Evolutionary conservation across 1,284 basidiomycete species (phyloP), one percentile per base, ranked within the genome.

Genomic region (Tylopilus orsonianus): DNA sequence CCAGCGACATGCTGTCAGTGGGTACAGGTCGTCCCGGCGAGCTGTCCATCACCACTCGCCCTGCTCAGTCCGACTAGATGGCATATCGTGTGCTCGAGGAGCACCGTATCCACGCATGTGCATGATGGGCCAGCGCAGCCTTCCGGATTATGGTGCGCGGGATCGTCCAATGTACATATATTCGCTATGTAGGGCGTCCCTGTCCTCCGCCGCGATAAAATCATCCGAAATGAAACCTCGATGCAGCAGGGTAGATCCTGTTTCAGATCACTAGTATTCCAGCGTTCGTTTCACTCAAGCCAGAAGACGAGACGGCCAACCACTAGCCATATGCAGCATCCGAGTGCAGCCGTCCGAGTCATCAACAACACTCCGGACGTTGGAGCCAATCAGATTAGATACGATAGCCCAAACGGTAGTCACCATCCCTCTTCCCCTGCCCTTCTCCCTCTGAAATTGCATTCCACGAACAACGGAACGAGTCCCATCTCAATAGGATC

Each of bases 391-490:
- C 35, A 24, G n/a, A 30, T 30, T 16, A 29, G 16, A 27, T 14
- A 7, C 10, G 39, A 52, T 14, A 26, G 6, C 30, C 5, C 19
- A 30, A 4, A 4, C 9, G 7, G 4, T 7, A 19, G 9, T 41
- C 38, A 56, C 77, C 75, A 78, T 0, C 77, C 77, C 54, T 79
- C 78, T 53, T 79, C 72, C 0, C 75, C 75, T 5, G 33, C 49
- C 44, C 52, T 71, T 52, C 78, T 60, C 22, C 79, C 82, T 47
- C 74, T 70, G 62, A 80, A 90, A 60, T 90, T 90, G 58, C 81
- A 87, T 58, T 90, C 88, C 8, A 90, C 75, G 8, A 91, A 66
- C n/a, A 91, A 62, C 0, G 83, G 78, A 8, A 85, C 74, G 33
- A 90, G 54, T 4, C 68, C 73, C 23, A 71, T 43, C 55, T 70